A percentile compares a stretch with the other conserved stretches of the same genome.
Evolutionary conservation across 2,329 filamentous ascomycete species (phyloP).

Genomic region (Purpureocillium lavendulum): DNA sequence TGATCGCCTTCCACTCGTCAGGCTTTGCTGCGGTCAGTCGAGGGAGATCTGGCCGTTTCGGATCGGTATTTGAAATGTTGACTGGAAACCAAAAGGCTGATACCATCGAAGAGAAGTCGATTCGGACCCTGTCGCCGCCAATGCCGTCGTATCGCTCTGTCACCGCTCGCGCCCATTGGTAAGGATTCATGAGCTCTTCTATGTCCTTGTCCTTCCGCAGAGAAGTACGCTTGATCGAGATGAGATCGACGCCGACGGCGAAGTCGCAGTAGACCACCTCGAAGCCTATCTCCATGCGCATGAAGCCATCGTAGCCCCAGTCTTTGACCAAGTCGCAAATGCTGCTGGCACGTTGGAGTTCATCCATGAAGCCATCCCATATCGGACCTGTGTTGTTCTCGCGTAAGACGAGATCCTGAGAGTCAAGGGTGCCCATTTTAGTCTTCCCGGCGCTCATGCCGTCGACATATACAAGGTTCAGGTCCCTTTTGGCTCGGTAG

Average conservation of each 20-base stretch:
- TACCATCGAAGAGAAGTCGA: constrained; percentile 44
- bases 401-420: constrained; percentile 54
- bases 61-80: constrained; percentile 35
- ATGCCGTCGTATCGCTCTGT: constrained; percentile 37
- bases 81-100: constrained; percentile 42
- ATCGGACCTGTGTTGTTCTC: constrained; percentile 18
- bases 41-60: constrained; percentile 21
- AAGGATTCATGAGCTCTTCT: constrained; percentile 18
- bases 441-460: constrained; percentile 63
- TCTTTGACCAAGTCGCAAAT: constrained; percentile 45
- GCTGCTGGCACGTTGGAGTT: constrained; percentile 41
- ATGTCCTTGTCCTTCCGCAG: neutral
- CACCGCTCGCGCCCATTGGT: constrained; percentile 32
- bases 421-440: constrained; percentile 56
- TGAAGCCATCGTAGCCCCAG: constrained; percentile 55
- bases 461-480: constrained; percentile 60
- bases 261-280: constrained; percentile 65
- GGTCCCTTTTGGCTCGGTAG: constrained; percentile 48
- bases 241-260: constrained; percentile 26
- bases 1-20: constrained; percentile 24
- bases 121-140: constrained; percentile 26
- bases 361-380: constrained; percentile 22
- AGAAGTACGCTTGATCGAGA: constrained; percentile 12
- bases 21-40: constrained; percentile 19
- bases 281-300: constrained; percentile 63